These are phyloP conservation scores for Azolla pinnata DNA, from an alignment of 75 land plant species.

Conservation along the genomic window DNA sequence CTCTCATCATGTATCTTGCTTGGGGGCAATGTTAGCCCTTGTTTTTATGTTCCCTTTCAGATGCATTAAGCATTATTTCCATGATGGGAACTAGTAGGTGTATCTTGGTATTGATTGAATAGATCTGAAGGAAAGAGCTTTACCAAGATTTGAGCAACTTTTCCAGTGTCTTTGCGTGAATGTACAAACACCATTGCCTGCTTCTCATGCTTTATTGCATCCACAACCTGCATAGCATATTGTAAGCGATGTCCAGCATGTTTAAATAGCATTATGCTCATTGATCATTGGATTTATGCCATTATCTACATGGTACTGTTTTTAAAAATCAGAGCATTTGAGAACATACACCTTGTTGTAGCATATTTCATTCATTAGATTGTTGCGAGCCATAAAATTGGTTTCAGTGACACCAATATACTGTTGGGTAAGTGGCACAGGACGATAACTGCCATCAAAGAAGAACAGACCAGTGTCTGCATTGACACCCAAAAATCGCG, in stretches of 20 bases:
- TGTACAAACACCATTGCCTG: constrained; percentile 99
- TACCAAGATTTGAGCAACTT: constrained; percentile 83
- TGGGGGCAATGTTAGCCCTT: too few relatives aligned
- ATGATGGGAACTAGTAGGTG: too few relatives aligned
- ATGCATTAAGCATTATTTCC: too few relatives aligned
- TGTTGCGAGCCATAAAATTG: constrained; percentile 61
- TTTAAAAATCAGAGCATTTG: not conserved
- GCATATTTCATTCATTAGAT: constrained; percentile 79
- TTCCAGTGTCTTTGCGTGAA: constrained; percentile 94
- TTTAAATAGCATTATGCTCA: too few relatives aligned
- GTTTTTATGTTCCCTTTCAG: too few relatives aligned
- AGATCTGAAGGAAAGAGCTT: not conserved
- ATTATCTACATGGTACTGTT: too few relatives aligned
- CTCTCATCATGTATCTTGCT: too few relatives aligned
- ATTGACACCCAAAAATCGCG: constrained; percentile 88
- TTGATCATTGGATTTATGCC: too few relatives aligned
- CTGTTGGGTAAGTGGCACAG: constrained; percentile 93
- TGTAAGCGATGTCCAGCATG: not conserved
- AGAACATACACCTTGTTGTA: constrained; percentile 62
- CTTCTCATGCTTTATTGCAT: constrained; percentile 76
- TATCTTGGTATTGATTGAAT: too few relatives aligned
- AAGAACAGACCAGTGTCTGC: constrained; percentile 76
- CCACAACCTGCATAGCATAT: constrained; percentile 46
- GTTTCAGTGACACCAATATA: constrained; percentile 87
- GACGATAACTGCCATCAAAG: constrained; percentile 94